Conservation (phyloP, 176 grass and related monocot genomes). For the Secale cereale region DNA sequence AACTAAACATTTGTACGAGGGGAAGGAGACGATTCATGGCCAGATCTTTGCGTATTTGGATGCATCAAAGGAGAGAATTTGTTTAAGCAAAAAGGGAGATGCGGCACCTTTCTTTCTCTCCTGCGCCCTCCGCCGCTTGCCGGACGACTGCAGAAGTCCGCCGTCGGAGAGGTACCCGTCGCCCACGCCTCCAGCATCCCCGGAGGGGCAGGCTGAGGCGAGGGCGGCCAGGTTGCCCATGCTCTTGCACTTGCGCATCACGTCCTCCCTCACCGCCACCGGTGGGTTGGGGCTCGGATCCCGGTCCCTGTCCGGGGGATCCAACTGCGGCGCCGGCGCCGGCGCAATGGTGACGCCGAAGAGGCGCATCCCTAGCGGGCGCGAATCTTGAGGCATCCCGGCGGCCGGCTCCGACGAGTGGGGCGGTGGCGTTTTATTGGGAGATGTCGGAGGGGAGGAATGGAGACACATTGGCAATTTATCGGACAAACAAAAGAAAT, state of each 20-base stretch:
- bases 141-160: slow-evolving; percentile 35
- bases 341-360: slow-evolving; percentile 59
- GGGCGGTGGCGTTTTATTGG: slow-evolving; percentile 42
- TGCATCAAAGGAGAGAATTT: slow-evolving; percentile 1
- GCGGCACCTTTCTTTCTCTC: slow-evolving; percentile 62
- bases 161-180: slow-evolving; percentile 59
- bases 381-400: slow-evolving; percentile 56
- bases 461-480: background rate
- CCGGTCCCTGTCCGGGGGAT: slow-evolving; percentile 11
- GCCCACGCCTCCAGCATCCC: slow-evolving; percentile 19
- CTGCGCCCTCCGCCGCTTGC: slow-evolving; percentile 43
- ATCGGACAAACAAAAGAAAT: slow-evolving; percentile 19
- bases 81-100: slow-evolving; percentile 15
- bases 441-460: slow-evolving; percentile 13
- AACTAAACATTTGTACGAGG: background rate
- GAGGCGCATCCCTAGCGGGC: slow-evolving; percentile 46
- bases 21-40: background rate
- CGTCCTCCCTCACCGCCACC: slow-evolving; percentile 46
- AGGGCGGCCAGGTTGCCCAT: slow-evolving; percentile 55
- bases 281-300: slow-evolving; percentile 33
- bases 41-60: slow-evolving; percentile 33
- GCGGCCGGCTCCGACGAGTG: slow-evolving; percentile 26
- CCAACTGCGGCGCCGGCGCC: slow-evolving; percentile 22
- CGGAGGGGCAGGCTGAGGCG: background rate
- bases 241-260: slow-evolving; percentile 71